Percentiles rank a stretch among this genome's conserved stretches.
phyloP scores from a whole-genome alignment of 805 yeast species.

The Candida boleticola region DNA sequence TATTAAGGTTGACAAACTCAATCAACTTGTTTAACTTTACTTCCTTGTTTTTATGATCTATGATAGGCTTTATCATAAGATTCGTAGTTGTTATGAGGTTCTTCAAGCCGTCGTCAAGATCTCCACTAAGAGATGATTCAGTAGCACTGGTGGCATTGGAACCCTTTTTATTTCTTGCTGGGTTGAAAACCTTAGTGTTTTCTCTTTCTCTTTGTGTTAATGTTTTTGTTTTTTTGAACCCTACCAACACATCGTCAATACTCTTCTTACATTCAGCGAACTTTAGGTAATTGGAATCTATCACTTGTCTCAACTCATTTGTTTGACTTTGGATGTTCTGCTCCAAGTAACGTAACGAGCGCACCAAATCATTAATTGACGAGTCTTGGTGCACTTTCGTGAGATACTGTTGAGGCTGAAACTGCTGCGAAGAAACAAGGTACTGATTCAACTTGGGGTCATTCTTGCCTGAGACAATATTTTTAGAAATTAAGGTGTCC shows the following conservation, averaged over 20 bases:
- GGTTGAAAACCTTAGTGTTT: constrained; percentile 35
- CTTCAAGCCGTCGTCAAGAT: constrained; percentile 38
- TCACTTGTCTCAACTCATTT: constrained; percentile 31
- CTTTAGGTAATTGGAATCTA: constrained; percentile 34
- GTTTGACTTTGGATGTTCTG: constrained; percentile 34
- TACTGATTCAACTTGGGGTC: constrained; percentile 32
- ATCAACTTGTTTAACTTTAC: constrained; percentile 30
- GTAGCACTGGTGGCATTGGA: constrained; percentile 14
- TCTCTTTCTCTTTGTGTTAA: constrained; percentile 34
- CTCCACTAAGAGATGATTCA: constrained; percentile 26
- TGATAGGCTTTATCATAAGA: constrained; percentile 39
- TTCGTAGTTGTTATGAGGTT: constrained; percentile 36
- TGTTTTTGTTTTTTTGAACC: constrained; percentile 34
- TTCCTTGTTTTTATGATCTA: constrained; percentile 37
- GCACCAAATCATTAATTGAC: constrained; percentile 31
- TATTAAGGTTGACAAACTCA: constrained; percentile 31
- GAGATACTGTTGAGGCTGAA: constrained; percentile 35
- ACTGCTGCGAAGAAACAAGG: constrained; percentile 35
- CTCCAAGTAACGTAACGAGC: constrained; percentile 30
- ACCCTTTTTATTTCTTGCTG: constrained; percentile 11
- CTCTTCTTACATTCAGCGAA: constrained; percentile 37
- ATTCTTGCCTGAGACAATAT: constrained; percentile 7
- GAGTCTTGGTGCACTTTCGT: constrained; percentile 37
- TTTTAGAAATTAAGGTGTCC: constrained; percentile 2
- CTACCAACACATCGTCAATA: constrained; percentile 36